Evolutionary conservation across 495 filamentous ascomycete genomes (phyloP).

Genomic region (Xylaria flabelliformis): DNA sequence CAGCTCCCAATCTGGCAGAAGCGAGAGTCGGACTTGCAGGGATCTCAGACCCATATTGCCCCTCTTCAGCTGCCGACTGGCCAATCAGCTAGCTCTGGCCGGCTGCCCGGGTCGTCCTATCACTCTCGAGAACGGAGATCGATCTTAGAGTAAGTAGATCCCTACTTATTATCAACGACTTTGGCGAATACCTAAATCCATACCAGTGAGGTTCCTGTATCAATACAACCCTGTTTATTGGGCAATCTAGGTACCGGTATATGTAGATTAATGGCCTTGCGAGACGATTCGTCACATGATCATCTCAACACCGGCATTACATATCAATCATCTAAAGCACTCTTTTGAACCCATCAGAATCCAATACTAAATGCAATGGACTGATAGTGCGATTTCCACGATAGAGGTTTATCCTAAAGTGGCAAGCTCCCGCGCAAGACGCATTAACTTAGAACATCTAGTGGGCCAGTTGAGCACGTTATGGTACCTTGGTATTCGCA

Average conservation of each 20-base stretch:
- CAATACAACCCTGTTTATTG: background rate
- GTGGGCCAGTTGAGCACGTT: background rate
- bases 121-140: background rate
- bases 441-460: background rate
- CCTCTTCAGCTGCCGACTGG: conserved; percentile 7
- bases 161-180: background rate
- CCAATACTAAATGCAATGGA: background rate
- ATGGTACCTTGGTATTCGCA: background rate
- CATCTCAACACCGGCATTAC: background rate
- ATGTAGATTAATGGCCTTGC: background rate
- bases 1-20: conserved; percentile 7
- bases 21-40: conserved; percentile 17
- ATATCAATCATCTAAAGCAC: background rate
- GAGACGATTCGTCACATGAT: background rate
- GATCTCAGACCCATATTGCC: conserved; percentile 9
- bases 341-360: background rate
- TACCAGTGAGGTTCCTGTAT: too few species aligned
- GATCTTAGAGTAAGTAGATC: conserved; percentile 8
- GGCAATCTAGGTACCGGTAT: background rate
- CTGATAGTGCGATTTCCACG: background rate
- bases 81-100: background rate
- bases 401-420: background rate
- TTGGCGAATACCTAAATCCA: too few species aligned
- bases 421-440: conserved; percentile 2
- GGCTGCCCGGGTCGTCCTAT: conserved; percentile 1